Base-by-base conservation (phyloP, 1,139 yeast species). In the Suhomyces atakaporum region DNA sequence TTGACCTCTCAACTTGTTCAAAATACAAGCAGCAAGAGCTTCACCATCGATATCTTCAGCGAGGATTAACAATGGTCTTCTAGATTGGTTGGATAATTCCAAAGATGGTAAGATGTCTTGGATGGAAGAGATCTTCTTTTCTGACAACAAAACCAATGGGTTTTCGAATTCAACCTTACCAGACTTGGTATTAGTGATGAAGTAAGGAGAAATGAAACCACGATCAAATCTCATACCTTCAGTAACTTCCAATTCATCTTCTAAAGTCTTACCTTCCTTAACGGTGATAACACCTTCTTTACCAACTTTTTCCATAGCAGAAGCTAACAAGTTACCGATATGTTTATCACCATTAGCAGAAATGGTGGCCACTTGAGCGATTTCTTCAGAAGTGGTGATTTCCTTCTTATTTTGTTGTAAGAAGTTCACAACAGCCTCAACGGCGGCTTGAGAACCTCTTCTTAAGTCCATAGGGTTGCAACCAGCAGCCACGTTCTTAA, bases 181-280 rank as follows among this genome's bases (percentile, higher is more conserved):
- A 43, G 92, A 79, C 76, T 92, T 92, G 60, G 96, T 79, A 69
- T 92, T 90, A 57, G 98, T 92, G 69, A 92, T 88, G 69, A 92
- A 92, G 78, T 92, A 92, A 42, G 98, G 98, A 32, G 97, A 90
- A 59, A 92, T 92, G 78, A 78, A 92, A 58, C 98, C 98, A 63
- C 98, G 89, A 75, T 92, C 98, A 58, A 94, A 92, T 72, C 92
- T 84, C 98, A 92, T 92, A 74, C 98, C 98, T 73, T 92, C 98
- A 49, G 97, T 92, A 50, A 90, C 96, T 69, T 90, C 97, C 58
- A 90, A 81, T 69, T 90, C 96, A 63, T 90, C 97, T 68, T 88
- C 96, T 61, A 90, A 77, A 52, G 97, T 90, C 77, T 88, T 89
- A 59, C 97, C 97, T 70, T 90, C 97, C 75, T 62, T 86, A 60